Conservation (phyloP, 495 filamentous ascomycete species). For the Neurospora africana region DNA sequence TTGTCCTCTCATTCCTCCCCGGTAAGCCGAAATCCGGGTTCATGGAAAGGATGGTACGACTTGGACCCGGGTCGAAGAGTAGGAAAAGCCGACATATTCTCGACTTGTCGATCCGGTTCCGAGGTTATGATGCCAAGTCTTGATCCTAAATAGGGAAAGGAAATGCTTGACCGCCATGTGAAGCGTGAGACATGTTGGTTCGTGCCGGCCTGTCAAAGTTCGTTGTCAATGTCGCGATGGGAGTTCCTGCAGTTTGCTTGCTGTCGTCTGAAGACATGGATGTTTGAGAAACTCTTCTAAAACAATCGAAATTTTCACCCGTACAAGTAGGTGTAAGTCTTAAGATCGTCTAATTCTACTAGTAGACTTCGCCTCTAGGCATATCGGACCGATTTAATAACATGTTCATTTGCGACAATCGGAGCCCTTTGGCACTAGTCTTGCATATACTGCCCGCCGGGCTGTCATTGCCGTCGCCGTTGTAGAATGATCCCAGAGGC, state of each 20-base stretch:
- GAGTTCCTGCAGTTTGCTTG: neutral
- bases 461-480: neutral
- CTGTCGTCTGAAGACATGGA: neutral
- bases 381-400: neutral
- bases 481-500: neutral
- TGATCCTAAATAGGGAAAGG: neutral
- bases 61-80: neutral
- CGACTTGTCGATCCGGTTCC: neutral
- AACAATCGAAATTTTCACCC: neutral
- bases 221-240: neutral
- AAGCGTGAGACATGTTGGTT: neutral
- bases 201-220: neutral
- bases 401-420: neutral
- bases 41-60: neutral
- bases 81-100: neutral
- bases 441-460: neutral
- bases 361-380: neutral
- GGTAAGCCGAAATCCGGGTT: neutral
- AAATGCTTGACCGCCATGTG: neutral
- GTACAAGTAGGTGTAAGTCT: neutral
- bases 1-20: neutral
- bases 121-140: neutral
- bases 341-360: neutral
- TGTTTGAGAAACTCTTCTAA: neutral
- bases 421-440: neutral